These are phyloP conservation scores for Trifolium dubium DNA, from an alignment of 306 rosid species.

Conservation along the genomic window DNA sequence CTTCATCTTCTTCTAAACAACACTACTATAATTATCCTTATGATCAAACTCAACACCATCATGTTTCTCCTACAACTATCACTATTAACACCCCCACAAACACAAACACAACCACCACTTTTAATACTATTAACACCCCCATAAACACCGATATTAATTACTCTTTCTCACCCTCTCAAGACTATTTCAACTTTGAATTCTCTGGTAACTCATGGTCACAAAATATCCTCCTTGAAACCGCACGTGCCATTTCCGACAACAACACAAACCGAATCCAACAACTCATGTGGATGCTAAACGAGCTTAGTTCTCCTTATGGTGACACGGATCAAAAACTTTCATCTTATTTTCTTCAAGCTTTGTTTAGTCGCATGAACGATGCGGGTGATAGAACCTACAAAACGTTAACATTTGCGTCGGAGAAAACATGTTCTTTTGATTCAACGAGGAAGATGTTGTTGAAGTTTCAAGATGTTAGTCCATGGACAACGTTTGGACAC, in stretches of 20 bases:
- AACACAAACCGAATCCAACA: slow-evolving; percentile 62
- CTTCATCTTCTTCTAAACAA: slow-evolving; percentile 81
- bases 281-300: slow-evolving; percentile 91
- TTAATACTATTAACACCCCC: slow-evolving; percentile 29
- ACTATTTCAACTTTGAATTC: slow-evolving; percentile 57
- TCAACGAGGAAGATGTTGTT: slow-evolving; percentile 71
- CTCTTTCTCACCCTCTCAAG: slow-evolving; percentile 60
- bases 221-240: slow-evolving; percentile 64
- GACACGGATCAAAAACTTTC: slow-evolving; percentile 80
- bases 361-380: slow-evolving; percentile 75
- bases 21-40: slow-evolving; percentile 50
- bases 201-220: slow-evolving; percentile 71
- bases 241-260: slow-evolving; percentile 74
- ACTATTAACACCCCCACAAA: neutral
- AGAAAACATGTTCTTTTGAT: slow-evolving; percentile 78
- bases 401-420: slow-evolving; percentile 59
- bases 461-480: slow-evolving; percentile 91
- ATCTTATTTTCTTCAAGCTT: slow-evolving; percentile 76
- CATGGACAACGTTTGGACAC: slow-evolving; percentile 95
- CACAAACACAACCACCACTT: slow-evolving; percentile 38
- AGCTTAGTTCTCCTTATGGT: slow-evolving; percentile 80
- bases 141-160: slow-evolving; percentile 40
- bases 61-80: slow-evolving; percentile 4
- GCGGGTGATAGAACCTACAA: slow-evolving; percentile 72
- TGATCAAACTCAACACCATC: slow-evolving; percentile 34